These are phyloP conservation scores for Canavalia ensiformis DNA, from an alignment of 306 rosid genomes.

Conservation along the genomic window DNA sequence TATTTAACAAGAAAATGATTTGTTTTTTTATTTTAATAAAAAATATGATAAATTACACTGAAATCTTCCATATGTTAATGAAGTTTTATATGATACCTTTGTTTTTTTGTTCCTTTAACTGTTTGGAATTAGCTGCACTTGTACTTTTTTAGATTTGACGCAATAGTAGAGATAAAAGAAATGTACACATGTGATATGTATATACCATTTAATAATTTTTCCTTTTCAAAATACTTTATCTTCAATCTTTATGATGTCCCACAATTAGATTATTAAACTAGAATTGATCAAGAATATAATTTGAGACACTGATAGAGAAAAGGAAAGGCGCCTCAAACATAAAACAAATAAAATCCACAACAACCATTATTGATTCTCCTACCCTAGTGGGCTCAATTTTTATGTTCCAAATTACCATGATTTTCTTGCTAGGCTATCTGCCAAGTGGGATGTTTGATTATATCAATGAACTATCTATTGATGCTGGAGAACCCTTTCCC, in stretches of 20 bases:
- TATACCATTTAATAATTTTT: too few relatives aligned
- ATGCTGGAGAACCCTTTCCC: constrained; percentile 95
- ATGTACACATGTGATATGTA: too few relatives aligned
- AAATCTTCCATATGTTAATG: too few relatives aligned
- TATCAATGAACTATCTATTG: constrained; percentile 81
- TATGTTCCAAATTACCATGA: constrained; percentile 60
- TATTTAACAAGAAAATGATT: too few relatives aligned
- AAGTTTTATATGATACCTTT: too few relatives aligned
- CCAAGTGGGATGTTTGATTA: constrained; percentile 61
- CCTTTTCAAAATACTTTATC: too few relatives aligned
- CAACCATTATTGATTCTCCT: constrained; percentile 51
- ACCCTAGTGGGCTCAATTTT: constrained; percentile 16
- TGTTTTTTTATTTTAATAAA: too few relatives aligned
- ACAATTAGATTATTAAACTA: constrained; percentile 10
- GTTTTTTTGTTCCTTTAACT: too few relatives aligned
- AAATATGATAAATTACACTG: too few relatives aligned
- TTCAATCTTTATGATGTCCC: background rate
- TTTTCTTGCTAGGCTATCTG: constrained; percentile 63
- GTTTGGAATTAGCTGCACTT: too few relatives aligned
- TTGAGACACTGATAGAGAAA: constrained; percentile 26
- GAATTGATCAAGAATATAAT: constrained; percentile 35
- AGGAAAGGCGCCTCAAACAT: constrained; percentile 35
- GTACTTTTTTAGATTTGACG: too few relatives aligned
- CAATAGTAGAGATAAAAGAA: too few relatives aligned
- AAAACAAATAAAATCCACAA: constrained; percentile 36